phyloP scores from a whole-genome alignment of 2,329 filamentous ascomycete species.

The Hypoxylon sp. region DNA sequence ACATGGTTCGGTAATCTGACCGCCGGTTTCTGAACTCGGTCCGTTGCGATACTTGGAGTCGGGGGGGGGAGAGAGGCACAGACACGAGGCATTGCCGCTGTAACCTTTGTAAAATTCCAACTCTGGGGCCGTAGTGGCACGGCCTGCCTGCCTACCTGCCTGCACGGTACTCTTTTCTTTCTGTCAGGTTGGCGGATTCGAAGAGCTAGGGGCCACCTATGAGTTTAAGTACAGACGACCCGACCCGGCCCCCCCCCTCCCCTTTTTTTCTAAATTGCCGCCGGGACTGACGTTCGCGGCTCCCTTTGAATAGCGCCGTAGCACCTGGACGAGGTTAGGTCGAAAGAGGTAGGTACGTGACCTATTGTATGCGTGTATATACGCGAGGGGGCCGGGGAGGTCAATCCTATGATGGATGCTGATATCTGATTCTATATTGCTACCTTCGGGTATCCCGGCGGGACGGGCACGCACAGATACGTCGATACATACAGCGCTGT shows the following conservation, averaged over 20 bases:
- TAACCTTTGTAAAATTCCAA: too few species aligned
- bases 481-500: slow-evolving; percentile 1
- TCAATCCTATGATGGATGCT: background rate
- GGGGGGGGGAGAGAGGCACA: slow-evolving; percentile 4
- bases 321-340: slow-evolving; percentile 3
- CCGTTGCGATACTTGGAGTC: slow-evolving; percentile 3
- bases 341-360: slow-evolving; percentile 10
- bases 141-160: too few species aligned
- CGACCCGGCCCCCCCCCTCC: slow-evolving; percentile 25
- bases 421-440: background rate
- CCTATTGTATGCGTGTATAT: background rate
- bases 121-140: too few species aligned
- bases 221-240: slow-evolving; percentile 22
- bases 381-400: background rate
- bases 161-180: too few species aligned
- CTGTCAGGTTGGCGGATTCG: background rate
- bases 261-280: slow-evolving; percentile 13
- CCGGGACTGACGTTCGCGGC: slow-evolving; percentile 11
- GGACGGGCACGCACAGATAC: slow-evolving; percentile 10
- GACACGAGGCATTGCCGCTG: too few species aligned
- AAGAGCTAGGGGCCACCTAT: background rate
- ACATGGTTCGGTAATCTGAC: background rate
- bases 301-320: slow-evolving; percentile 6
- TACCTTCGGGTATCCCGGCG: slow-evolving; percentile 13
- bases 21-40: slow-evolving; percentile 1